Evolutionary conservation across 2,329 filamentous ascomycete species (phyloP).

Genomic region (Penicillium italicum): DNA sequence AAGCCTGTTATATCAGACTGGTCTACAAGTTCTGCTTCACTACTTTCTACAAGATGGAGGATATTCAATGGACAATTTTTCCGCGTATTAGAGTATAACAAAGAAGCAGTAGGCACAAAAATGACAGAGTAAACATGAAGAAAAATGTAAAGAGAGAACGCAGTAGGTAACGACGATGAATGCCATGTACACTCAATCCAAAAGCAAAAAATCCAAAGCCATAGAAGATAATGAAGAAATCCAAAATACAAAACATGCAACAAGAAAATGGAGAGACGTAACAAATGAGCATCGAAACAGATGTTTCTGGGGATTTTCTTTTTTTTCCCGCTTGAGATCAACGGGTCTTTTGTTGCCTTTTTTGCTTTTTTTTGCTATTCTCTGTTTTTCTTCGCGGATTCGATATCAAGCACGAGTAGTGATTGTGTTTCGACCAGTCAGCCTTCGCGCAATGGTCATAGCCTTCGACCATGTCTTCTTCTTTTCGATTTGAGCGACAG

Average conservation of each 20-base stretch:
- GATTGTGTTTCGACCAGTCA: slow-evolving; percentile 24
- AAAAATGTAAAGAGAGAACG: slow-evolving; percentile 4
- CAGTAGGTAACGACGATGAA: background rate
- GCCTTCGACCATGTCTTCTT: slow-evolving; percentile 30
- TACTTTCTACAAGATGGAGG: background rate
- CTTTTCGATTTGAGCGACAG: slow-evolving; percentile 12
- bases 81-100: slow-evolving; percentile 1
- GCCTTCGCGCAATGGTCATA: slow-evolving; percentile 27
- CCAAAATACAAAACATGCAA: slow-evolving; percentile 1
- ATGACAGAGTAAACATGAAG: background rate
- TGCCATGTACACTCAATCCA: background rate
- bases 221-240: background rate
- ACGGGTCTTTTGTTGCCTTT: background rate
- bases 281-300: background rate
- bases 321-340: background rate
- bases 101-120: background rate
- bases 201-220: slow-evolving; percentile 2
- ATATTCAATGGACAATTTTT: slow-evolving; percentile 1
- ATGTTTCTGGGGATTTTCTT: background rate
- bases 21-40: background rate
- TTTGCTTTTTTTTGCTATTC: background rate
- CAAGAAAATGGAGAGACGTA: background rate
- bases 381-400: background rate
- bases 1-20: too few relatives aligned
- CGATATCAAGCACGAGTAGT: slow-evolving; percentile 20